Evolutionary conservation across 2,329 filamentous ascomycete species (phyloP).

Genomic region (Ceratocystis lukuohia): DNA sequence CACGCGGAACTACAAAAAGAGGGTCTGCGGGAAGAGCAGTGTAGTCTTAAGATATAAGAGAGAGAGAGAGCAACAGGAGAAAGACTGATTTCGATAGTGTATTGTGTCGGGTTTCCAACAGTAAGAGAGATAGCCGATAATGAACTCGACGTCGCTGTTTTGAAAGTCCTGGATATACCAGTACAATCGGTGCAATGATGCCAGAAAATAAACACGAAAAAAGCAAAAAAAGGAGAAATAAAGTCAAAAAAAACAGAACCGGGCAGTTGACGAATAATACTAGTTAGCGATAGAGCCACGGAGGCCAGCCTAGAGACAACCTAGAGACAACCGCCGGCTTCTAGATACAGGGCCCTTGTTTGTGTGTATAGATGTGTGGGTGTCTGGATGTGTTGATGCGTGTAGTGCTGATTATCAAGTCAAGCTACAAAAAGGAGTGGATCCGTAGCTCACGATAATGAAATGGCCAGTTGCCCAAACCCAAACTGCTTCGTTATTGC

Average conservation of each 20-base stretch:
- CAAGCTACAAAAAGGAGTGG: not conserved
- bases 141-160: no score
- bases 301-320: not conserved
- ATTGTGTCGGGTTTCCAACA: no score
- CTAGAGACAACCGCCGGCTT: not conserved
- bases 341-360: not conserved
- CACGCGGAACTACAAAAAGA: not conserved
- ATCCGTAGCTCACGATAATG: not conserved
- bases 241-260: not conserved
- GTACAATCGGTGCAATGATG: not conserved
- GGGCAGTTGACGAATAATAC: not conserved
- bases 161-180: no score
- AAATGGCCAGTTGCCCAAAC: not conserved
- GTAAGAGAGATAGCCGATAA: no score
- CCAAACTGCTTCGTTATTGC: not conserved
- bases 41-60: not conserved
- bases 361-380: not conserved
- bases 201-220: not conserved
- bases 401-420: not conserved
- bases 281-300: constrained; percentile 2
- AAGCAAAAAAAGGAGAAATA: not conserved
- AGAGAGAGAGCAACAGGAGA: not conserved
- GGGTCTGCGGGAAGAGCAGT: not conserved
- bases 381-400: no score
- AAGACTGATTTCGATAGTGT: not conserved